These are phyloP conservation scores for Spiraea crenata DNA, from an alignment of 331 rosid genomes.

Conservation along the genomic window DNA sequence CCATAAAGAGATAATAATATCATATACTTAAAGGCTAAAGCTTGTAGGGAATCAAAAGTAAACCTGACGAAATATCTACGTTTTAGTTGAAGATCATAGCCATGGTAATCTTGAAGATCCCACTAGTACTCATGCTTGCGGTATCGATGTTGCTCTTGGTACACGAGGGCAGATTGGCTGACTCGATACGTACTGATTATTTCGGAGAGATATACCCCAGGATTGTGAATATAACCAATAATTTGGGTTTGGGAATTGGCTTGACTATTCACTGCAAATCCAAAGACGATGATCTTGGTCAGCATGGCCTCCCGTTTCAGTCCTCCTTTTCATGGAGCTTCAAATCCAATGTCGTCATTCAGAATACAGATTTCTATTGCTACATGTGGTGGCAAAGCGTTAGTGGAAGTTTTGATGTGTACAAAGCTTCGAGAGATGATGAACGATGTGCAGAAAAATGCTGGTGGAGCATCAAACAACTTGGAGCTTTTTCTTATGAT, in stretches of 20 bases:
- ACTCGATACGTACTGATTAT: too few relatives aligned
- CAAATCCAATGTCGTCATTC: background rate
- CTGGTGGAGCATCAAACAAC: background rate
- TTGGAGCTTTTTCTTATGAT: background rate
- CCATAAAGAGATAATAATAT: too few relatives aligned
- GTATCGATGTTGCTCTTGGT: too few relatives aligned
- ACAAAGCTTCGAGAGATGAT: background rate
- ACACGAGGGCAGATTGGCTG: too few relatives aligned
- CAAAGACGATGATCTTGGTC: background rate
- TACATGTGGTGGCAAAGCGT: background rate
- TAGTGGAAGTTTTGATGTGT: background rate
- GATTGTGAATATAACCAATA: background rate
- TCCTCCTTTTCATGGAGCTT: background rate
- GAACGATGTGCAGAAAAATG: background rate
- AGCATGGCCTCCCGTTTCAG: background rate
- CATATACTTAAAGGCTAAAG: too few relatives aligned
- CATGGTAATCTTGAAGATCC: too few relatives aligned
- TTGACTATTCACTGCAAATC: background rate
- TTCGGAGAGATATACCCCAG: background rate
- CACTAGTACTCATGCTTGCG: too few relatives aligned
- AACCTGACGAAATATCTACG: too few relatives aligned
- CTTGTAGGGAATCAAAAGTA: too few relatives aligned
- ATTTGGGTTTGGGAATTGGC: background rate
- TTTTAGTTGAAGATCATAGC: too few relatives aligned
- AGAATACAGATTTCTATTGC: background rate